Conservation (phyloP, 257 asterid genomes). For the Primulina tabacum region DNA sequence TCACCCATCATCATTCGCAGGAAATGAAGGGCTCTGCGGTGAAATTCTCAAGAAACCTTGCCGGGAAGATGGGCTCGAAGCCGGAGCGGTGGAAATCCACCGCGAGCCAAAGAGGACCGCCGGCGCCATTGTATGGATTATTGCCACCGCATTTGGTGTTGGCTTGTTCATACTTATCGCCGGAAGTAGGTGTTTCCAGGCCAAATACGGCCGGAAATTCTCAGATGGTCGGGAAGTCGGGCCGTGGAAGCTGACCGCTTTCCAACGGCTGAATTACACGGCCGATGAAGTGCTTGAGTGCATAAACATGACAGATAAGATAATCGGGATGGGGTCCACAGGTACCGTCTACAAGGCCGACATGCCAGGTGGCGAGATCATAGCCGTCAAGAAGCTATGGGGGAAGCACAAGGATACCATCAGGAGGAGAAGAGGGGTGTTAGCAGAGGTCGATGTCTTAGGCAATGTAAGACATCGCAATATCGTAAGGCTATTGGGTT, state of each 20-base stretch:
- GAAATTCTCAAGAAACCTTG: constrained; percentile 50
- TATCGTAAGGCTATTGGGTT: constrained; percentile 72
- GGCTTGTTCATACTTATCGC: constrained; percentile 58
- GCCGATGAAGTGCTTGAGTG: constrained; percentile 74
- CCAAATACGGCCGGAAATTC: constrained; percentile 42
- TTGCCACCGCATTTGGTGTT: constrained; percentile 71
- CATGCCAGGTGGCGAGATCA: constrained; percentile 87
- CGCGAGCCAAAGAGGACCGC: constrained; percentile 56
- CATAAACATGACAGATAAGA: constrained; percentile 46
- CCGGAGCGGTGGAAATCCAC: constrained; percentile 33
- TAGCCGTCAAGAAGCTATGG: constrained; percentile 87
- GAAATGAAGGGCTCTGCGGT: constrained; percentile 88
- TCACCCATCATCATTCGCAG: constrained; percentile 68
- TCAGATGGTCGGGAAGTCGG: constrained; percentile 41
- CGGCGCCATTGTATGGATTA: constrained; percentile 74
- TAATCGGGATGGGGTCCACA: constrained; percentile 79
- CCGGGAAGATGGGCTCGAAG: constrained; percentile 25
- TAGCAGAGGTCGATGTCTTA: constrained; percentile 87
- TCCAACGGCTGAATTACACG: constrained; percentile 73
- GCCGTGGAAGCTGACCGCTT: constrained; percentile 87
- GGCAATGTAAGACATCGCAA: constrained; percentile 87
- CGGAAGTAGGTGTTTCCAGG: constrained; percentile 56
- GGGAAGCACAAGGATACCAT: constrained; percentile 64
- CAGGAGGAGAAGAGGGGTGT: constrained; percentile 54
- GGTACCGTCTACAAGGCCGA: constrained; percentile 92